Conservation (phyloP, 2,329 filamentous ascomycete genomes). For the Stromatinia cepivora region DNA sequence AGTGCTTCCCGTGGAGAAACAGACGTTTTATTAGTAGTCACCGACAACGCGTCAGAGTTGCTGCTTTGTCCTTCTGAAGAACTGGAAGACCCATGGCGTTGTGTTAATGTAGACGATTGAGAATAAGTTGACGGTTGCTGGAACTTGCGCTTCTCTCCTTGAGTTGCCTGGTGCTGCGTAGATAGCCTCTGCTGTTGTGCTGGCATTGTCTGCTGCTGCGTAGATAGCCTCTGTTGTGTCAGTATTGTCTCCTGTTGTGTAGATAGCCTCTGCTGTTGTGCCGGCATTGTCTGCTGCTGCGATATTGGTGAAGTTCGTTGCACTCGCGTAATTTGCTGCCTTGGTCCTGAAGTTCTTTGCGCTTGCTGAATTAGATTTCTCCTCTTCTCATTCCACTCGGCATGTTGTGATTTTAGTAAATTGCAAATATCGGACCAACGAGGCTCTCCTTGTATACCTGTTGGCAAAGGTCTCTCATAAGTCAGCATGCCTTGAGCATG, state of each 20-base stretch:
- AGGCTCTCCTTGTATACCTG: neutral
- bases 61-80: neutral
- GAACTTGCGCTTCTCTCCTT: neutral
- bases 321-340: no score
- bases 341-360: no score
- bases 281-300: neutral
- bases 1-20: neutral
- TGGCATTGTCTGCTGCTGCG: neutral
- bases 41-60: neutral
- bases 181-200: neutral
- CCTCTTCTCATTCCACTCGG: neutral
- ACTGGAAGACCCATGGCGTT: neutral
- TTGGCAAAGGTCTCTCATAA: neutral
- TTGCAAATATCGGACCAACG: neutral
- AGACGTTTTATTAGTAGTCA: neutral
- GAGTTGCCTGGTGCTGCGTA: neutral
- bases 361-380: no score
- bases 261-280: neutral
- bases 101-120: neutral
- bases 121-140: neutral
- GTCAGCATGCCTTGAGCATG: neutral
- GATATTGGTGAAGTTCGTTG: neutral
- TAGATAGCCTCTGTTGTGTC: neutral
- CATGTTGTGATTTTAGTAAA: neutral
- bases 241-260: neutral